Percentiles rank a stretch among this genome's conserved stretches.
Conservation (phyloP, 106 monocot species). For the Hemerocallis citrina region DNA sequence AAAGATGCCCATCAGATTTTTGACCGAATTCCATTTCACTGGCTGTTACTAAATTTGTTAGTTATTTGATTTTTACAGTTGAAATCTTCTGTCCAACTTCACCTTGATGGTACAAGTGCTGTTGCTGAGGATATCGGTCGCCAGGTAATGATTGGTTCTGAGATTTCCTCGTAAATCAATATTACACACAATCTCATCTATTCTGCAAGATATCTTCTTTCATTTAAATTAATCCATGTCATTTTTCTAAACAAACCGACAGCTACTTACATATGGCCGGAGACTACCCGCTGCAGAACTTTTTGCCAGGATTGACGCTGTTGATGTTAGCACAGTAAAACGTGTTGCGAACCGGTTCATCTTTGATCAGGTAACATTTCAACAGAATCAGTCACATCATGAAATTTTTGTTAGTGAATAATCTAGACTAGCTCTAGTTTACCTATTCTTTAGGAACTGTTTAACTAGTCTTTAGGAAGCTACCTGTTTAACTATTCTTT, state of each 20-base stretch:
- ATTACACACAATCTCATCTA: too few species aligned
- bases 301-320: conserved; percentile 89
- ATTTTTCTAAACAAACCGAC: too few species aligned
- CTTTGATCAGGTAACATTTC: conserved; percentile 72
- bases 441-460: too few species aligned
- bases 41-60: neutral
- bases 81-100: conserved; percentile 76
- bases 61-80: conserved; percentile 37
- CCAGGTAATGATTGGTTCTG: conserved; percentile 41
- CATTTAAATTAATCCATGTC: too few species aligned
- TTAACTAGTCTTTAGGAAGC: too few species aligned
- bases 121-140: conserved; percentile 84
- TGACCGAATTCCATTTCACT: too few species aligned
- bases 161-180: too few species aligned
- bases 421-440: too few species aligned
- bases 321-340: conserved; percentile 76
- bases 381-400: too few species aligned
- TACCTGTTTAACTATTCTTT: too few species aligned
- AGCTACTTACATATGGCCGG: conserved; percentile 87
- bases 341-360: conserved; percentile 87
- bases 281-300: conserved; percentile 69
- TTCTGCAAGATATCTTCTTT: neutral
- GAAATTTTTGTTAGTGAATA: too few species aligned
- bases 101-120: conserved; percentile 66
- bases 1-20: too few species aligned